These are phyloP conservation scores for Cryptococcus depauperatus DNA, from an alignment of 1,284 basidiomycete genomes.

Conservation along the genomic window DNA sequence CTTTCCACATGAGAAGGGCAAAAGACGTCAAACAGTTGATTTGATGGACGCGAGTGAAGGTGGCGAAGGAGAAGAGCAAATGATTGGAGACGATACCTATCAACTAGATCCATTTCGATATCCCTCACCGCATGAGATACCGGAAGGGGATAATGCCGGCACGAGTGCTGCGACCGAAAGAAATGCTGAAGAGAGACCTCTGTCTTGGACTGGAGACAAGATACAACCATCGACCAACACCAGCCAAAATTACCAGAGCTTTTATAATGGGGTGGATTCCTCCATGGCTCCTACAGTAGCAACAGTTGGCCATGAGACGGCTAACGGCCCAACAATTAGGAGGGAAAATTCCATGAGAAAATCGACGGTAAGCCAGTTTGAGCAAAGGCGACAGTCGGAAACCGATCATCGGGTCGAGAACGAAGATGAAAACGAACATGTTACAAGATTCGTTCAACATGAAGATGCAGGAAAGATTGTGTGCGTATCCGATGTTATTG, in stretches of 20 bases:
- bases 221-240: neutral
- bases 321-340: no score
- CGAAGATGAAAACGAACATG: neutral
- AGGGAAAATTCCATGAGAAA: no score
- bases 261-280: no score
- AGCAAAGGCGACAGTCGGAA: no score
- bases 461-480: constrained; percentile 28
- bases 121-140: constrained; percentile 25
- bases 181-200: no score
- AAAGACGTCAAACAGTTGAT: constrained; percentile 7
- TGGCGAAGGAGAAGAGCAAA: constrained; percentile 1
- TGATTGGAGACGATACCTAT: constrained; percentile 18
- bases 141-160: no score
- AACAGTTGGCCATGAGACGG: no score
- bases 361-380: no score
- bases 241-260: no score
- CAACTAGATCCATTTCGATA: constrained; percentile 30
- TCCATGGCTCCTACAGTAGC: no score
- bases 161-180: neutral
- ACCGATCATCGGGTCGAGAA: no score
- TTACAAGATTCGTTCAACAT: constrained; percentile 23
- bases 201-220: neutral
- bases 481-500: constrained; percentile 13
- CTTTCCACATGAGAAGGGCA: constrained; percentile 12
- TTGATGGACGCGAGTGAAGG: constrained; percentile 1